Conservation (phyloP, 1,284 basidiomycete species). For the Apiotrichum laibachii region DNA sequence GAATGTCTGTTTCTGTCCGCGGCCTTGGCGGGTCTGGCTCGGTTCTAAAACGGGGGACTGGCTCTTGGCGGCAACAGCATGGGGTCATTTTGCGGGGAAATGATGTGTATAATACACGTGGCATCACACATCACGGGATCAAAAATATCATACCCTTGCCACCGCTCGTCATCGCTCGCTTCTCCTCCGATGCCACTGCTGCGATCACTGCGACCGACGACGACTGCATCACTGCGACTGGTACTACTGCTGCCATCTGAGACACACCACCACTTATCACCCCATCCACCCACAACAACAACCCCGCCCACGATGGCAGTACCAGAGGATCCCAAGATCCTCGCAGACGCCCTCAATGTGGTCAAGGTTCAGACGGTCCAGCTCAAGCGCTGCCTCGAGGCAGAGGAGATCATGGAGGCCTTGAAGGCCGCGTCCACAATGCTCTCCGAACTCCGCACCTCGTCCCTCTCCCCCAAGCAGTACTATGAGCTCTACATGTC, state of each 20-base stretch:
- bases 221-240: background rate
- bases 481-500: constrained; percentile 99
- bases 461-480: constrained; percentile 86
- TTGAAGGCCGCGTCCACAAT: constrained; percentile 91
- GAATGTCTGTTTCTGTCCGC: too few relatives aligned
- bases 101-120: too few relatives aligned
- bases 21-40: too few relatives aligned
- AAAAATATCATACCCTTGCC: background rate
- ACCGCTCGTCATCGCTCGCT: constrained; percentile 2
- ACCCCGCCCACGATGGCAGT: constrained; percentile 15
- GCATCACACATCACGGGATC: background rate
- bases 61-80: too few relatives aligned
- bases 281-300: background rate
- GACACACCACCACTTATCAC: background rate
- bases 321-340: constrained; percentile 44
- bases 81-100: too few relatives aligned
- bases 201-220: background rate
- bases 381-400: constrained; percentile 87
- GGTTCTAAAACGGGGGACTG: too few relatives aligned
- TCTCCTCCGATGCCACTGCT: too few relatives aligned
- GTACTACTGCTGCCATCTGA: background rate
- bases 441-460: constrained; percentile 89
- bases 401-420: constrained; percentile 94
- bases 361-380: constrained; percentile 91
- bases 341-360: constrained; percentile 54